phyloP scores from a whole-genome alignment of 345 rosid species.

The Dimocarpus longan region DNA sequence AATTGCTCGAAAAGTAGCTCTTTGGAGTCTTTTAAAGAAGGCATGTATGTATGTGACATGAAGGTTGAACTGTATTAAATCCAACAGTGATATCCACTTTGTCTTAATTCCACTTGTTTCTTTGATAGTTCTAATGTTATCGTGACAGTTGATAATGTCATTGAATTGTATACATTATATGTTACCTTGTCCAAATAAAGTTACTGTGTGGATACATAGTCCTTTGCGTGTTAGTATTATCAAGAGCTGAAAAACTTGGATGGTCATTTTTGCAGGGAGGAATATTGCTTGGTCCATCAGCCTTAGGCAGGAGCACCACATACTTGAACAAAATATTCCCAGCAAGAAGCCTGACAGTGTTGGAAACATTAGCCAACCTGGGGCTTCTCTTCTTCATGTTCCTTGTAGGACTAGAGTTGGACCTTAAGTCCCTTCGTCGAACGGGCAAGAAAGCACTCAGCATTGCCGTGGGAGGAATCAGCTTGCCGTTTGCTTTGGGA shows the following conservation, averaged over 20 bases:
- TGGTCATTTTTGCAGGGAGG: conserved; percentile 52
- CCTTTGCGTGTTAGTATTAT: too few relatives aligned
- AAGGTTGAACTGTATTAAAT: too few relatives aligned
- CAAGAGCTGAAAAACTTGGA: too few relatives aligned
- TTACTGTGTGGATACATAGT: too few relatives aligned
- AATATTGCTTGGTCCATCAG: conserved; percentile 76
- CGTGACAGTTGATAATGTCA: too few relatives aligned
- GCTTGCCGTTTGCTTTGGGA: conserved; percentile 61
- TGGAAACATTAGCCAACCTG: conserved; percentile 76
- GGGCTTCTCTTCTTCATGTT: conserved; percentile 84
- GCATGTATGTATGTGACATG: too few relatives aligned
- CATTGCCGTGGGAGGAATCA: conserved; percentile 72
- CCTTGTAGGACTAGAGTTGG: conserved; percentile 72
- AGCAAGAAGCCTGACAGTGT: conserved; percentile 55
- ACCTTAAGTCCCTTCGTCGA: conserved; percentile 49
- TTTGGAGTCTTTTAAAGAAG: background rate
- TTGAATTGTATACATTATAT: too few relatives aligned
- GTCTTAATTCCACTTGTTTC: too few relatives aligned
- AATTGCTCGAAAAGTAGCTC: background rate
- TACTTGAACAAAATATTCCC: conserved; percentile 58
- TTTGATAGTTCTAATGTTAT: background rate
- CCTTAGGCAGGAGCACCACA: conserved; percentile 56
- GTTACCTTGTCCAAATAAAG: too few relatives aligned
- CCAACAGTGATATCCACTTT: too few relatives aligned
- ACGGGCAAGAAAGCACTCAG: conserved; percentile 60